A percentile compares a stretch with the other conserved stretches of the same genome.
These are phyloP conservation scores for Platismatia glauca DNA, from an alignment of 495 filamentous ascomycete genomes.

Conservation along the genomic window DNA sequence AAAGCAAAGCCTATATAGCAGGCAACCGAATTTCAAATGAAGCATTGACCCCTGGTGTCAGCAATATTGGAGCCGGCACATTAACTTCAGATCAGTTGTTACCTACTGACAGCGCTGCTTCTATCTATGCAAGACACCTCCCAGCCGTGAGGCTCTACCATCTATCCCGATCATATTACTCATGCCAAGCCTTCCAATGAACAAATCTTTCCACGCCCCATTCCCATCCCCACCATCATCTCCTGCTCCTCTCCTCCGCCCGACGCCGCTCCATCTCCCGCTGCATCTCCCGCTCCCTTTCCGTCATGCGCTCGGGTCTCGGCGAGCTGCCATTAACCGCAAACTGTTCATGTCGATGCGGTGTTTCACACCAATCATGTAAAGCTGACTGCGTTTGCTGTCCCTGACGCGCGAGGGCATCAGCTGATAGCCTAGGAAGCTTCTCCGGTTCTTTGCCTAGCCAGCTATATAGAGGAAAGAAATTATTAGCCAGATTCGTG, in stretches of 20 bases:
- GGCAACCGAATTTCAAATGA: neutral
- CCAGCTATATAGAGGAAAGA: neutral
- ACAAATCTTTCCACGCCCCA: neutral
- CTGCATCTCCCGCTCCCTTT: neutral
- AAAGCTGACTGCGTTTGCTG: neutral
- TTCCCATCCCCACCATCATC: neutral
- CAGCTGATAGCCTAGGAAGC: neutral
- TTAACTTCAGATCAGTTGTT: no score
- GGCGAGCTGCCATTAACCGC: neutral
- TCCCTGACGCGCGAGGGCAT: neutral
- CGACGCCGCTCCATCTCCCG: neutral
- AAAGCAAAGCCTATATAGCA: neutral
- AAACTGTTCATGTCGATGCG: neutral
- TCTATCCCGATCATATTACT: neutral
- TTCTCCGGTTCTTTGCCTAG: neutral
- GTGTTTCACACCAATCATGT: neutral
- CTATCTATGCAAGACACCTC: neutral
- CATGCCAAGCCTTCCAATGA: neutral
- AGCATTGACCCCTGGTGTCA: no score
- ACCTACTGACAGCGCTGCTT: no score
- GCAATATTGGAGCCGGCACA: no score
- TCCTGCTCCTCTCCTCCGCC: neutral
- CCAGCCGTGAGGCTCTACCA: neutral
- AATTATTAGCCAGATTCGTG: neutral
- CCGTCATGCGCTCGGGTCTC: neutral